Base-by-base conservation (phyloP, 805 yeast species). In the Teunomyces aglyptinius region DNA sequence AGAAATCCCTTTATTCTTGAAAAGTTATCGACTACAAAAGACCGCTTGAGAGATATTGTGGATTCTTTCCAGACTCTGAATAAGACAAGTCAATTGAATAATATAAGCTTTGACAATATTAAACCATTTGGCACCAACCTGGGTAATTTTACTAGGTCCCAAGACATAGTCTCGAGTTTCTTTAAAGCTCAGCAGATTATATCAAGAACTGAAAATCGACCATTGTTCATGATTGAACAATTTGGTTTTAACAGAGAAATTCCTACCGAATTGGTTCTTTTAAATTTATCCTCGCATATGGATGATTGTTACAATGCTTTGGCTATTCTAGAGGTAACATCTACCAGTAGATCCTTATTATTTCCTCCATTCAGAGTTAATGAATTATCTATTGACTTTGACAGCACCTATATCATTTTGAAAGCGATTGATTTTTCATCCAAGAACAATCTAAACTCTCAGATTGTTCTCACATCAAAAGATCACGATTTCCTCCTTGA, bases 321-420 rank as follows among this genome's bases (percentile, higher is more conserved):
- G 54, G 77, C 75, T 5, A 56, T 72, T 11, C 52, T 71, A 42
- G 51, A 57, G 3, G 47, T 63, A 13, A 29, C 31, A 5, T 20
- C 39, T 7, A n/a, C 42, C 10, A 61, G 63, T 6, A 57, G 76
- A 22, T 62, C 67, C 7, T 63, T 72, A 28, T 45, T 72, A 50
- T 71, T 56, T 50, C 76, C 77, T 6, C 77, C 77, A 1, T 71
- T 72, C 51, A 50, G 77, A 41, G 51, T 68, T 43, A 68, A 69
- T 48, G 75, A 70, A 45, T 55, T 69, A 16, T 53, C 66, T 11
- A 54, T 67, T 41, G 42, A 56, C 24, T 49, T 50, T 29, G 44
- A 55, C 7, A 28, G 47, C 24, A 20, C 48, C 3, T 13, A 22
- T 12, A 44, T 48, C 32, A 40, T 47, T 11, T 50, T 49, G 38